A percentile compares a stretch with the other conserved stretches of the same genome.
phyloP scores from a whole-genome alignment of 2,329 filamentous ascomycete genomes.

The Nemania sp. region DNA sequence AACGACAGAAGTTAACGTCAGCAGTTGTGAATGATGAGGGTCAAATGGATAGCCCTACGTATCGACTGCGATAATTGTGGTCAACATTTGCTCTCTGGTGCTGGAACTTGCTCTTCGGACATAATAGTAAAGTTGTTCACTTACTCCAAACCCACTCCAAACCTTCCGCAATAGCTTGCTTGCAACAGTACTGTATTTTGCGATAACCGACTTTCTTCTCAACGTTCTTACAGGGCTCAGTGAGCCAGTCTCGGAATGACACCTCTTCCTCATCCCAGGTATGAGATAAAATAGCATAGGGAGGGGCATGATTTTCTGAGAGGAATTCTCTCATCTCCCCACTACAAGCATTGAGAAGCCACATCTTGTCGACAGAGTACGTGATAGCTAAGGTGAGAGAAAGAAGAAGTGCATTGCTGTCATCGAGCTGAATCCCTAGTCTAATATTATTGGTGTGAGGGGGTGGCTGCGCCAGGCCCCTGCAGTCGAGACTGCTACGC shows the following conservation, averaged over 20 bases:
- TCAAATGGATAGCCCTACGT: constrained; percentile 13
- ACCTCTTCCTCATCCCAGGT: constrained; percentile 23
- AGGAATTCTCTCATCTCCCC: constrained; percentile 16
- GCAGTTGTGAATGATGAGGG: neutral
- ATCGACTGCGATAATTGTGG: too few species aligned
- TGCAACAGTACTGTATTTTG: constrained; percentile 9
- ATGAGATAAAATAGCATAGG: constrained; percentile 21
- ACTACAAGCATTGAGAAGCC: constrained; percentile 13
- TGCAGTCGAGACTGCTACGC: too few species aligned
- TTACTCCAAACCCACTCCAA: constrained; percentile 20
- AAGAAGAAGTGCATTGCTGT: too few species aligned
- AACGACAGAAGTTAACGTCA: neutral
- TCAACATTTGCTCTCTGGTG: too few species aligned
- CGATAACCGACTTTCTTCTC: constrained; percentile 2
- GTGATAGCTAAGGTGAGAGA: too few species aligned
- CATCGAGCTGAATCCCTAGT: too few species aligned
- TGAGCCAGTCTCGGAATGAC: constrained; percentile 10
- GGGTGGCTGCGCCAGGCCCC: too few species aligned
- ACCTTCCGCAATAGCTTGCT: constrained; percentile 8
- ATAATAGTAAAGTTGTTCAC: too few species aligned
- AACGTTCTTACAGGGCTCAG: neutral
- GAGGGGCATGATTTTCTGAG: constrained; percentile 15
- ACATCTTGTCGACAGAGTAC: too few species aligned
- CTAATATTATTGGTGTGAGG: too few species aligned
- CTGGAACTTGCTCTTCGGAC: too few species aligned